Conservation (phyloP, 352 stramenopile species). For the Globisporangium spinosum region DNA sequence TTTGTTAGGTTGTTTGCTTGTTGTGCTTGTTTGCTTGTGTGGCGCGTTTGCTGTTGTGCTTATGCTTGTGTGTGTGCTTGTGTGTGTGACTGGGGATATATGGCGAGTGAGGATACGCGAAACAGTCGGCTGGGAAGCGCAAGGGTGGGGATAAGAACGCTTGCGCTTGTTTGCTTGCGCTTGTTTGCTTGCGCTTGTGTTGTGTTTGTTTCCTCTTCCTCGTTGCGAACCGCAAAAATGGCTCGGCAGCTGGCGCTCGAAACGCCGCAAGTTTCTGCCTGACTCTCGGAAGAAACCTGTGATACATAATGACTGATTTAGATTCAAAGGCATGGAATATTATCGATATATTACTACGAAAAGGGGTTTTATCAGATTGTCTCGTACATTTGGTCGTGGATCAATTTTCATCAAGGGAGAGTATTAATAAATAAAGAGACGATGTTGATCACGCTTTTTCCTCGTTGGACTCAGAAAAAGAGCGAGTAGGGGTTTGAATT, state of each 20-base stretch:
- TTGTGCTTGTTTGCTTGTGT: not conserved
- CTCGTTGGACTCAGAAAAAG: not conserved
- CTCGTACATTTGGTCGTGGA: not conserved
- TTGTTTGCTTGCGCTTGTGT: not conserved
- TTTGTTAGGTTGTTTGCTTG: not conserved
- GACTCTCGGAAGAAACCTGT: not conserved
- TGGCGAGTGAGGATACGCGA: not conserved
- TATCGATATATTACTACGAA: not conserved
- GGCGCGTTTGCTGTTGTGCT: not conserved
- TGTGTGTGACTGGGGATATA: not conserved
- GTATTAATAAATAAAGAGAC: not conserved
- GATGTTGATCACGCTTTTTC: not conserved
- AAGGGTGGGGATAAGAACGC: constrained; percentile 3
- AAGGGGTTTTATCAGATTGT: not conserved
- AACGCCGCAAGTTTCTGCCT: constrained; percentile 4
- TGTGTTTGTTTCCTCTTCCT: not conserved
- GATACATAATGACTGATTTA: not conserved
- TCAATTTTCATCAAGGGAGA: not conserved
- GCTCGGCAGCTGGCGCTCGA: constrained; percentile 1
- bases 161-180: not conserved
- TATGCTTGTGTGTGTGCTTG: not conserved
- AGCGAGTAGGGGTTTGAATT: not conserved
- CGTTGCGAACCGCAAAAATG: constrained; percentile 4
- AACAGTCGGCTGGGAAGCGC: not conserved
- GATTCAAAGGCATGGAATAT: too few relatives aligned